These are phyloP conservation scores for Ensete ventricosum DNA, from an alignment of 176 grass and related monocot species.

Conservation along the genomic window DNA sequence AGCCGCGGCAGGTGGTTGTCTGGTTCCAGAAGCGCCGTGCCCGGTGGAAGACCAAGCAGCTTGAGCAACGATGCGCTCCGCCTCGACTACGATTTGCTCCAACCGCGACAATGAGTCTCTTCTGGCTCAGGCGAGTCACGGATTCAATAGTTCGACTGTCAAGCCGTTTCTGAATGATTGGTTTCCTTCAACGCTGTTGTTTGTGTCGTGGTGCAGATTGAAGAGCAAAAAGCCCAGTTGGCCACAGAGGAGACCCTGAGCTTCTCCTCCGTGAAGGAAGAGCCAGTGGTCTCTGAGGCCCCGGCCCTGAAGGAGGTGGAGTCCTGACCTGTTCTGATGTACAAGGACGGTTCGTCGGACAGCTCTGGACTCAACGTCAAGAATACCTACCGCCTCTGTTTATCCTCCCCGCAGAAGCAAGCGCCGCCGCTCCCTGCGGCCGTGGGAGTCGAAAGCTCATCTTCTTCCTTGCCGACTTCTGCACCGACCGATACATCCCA, in stretches of 20 bases:
- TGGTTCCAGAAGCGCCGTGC: no score
- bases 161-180: not conserved
- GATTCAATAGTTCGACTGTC: not conserved
- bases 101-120: no score
- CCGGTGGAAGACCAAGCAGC: not conserved
- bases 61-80: no score
- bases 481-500: not conserved
- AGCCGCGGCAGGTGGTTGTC: conserved; percentile 43
- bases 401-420: no score
- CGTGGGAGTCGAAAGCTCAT: not conserved
- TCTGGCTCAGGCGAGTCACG: no score
- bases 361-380: conserved; percentile 19
- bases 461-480: not conserved
- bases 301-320: not conserved
- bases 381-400: not conserved
- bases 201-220: conserved; percentile 23
- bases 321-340: not conserved
- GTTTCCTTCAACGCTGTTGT: not conserved
- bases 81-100: no score
- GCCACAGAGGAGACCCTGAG: not conserved
- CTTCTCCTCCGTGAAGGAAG: not conserved
- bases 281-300: conserved; percentile 27
- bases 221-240: conserved; percentile 50
- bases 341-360: conserved; percentile 41
- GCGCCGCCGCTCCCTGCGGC: not conserved